phyloP scores from a whole-genome alignment of 768 basidiomycete species.

The Pholiota molesta region DNA sequence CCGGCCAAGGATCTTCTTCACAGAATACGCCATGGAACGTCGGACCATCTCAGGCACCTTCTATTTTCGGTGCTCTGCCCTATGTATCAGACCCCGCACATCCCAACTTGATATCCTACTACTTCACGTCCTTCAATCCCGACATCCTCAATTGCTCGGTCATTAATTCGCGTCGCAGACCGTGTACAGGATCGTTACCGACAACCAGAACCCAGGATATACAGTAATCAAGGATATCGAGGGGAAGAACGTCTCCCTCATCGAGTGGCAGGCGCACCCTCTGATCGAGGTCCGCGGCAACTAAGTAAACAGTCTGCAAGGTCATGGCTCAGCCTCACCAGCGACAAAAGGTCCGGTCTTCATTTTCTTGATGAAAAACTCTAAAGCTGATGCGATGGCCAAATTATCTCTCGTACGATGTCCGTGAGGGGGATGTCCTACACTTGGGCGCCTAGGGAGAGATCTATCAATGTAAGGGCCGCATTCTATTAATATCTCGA shows the following conservation, averaged over 20 bases:
- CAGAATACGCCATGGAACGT: constrained; percentile 19
- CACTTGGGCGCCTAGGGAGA: constrained; percentile 57
- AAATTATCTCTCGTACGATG: constrained; percentile 51
- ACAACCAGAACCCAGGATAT: constrained; percentile 50
- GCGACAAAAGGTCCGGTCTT: constrained; percentile 42
- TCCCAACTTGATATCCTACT: constrained; percentile 40
- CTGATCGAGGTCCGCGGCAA: constrained; percentile 57
- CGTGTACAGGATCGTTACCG: constrained; percentile 53
- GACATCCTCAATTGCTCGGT: constrained; percentile 58
- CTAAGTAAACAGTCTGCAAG: constrained; percentile 49
- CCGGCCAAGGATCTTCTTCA: constrained; percentile 28
- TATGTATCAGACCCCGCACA: constrained; percentile 42
- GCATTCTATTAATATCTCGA: constrained; percentile 1
- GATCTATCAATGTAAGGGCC: constrained; percentile 54
- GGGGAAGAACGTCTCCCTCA: constrained; percentile 49
- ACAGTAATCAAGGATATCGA: constrained; percentile 55
- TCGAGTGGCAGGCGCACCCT: constrained; percentile 59
- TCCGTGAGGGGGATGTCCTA: constrained; percentile 51
- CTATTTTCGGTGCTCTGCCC: constrained; percentile 67
- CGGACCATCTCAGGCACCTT: constrained; percentile 38
- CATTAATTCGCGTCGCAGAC: constrained; percentile 50
- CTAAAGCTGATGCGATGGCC: constrained; percentile 9
- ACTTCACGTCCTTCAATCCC: constrained; percentile 53
- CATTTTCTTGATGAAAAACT: neutral
- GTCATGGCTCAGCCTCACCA: constrained; percentile 58